Percentiles rank a stretch among this genome's conserved stretches.
Conservation (phyloP, 2,329 filamentous ascomycete genomes). For the Colletotrichum sp. region DNA sequence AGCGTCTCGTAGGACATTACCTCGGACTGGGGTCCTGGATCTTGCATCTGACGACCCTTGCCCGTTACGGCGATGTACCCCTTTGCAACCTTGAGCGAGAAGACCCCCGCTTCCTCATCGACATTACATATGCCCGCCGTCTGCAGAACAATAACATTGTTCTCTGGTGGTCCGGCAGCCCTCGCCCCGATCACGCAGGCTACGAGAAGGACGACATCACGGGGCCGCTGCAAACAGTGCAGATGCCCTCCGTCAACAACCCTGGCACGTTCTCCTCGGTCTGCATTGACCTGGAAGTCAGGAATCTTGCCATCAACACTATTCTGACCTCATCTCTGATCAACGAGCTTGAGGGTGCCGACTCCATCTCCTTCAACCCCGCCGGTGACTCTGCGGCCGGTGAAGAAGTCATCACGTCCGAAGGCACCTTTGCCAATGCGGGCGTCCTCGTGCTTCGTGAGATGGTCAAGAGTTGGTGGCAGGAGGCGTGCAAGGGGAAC, state of each 20-base stretch:
- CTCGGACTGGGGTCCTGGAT: slow-evolving; percentile 94
- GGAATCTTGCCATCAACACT: slow-evolving; percentile 96
- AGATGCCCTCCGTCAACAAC: slow-evolving; percentile 93
- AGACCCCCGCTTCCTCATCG: slow-evolving; percentile 93
- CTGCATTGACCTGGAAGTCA: slow-evolving; percentile 92
- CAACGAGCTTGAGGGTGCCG: slow-evolving; percentile 91
- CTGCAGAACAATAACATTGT: slow-evolving; percentile 92
- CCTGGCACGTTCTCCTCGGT: slow-evolving; percentile 94
- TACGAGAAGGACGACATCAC: slow-evolving; percentile 92
- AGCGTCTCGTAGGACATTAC: slow-evolving; percentile 86
- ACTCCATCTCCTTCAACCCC: slow-evolving; percentile 86
- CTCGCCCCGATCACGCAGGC: slow-evolving; percentile 91
- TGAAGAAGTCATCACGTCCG: slow-evolving; percentile 54
- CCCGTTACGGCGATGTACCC: slow-evolving; percentile 91
- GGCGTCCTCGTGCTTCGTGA: slow-evolving; percentile 90
- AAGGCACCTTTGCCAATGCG: slow-evolving; percentile 83
- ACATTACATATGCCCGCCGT: slow-evolving; percentile 90
- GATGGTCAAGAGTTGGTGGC: slow-evolving; percentile 99
- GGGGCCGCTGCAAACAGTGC: slow-evolving; percentile 81
- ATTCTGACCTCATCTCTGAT: slow-evolving; percentile 95
- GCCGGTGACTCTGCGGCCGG: slow-evolving; percentile 67
- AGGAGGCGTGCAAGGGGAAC: slow-evolving; percentile 87
- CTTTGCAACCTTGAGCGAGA: slow-evolving; percentile 95
- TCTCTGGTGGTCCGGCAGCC: slow-evolving; percentile 92
- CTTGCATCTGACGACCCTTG: slow-evolving; percentile 83